Conservation (phyloP, 1,284 basidiomycete species). For the Rhizoctonia solani region DNA sequence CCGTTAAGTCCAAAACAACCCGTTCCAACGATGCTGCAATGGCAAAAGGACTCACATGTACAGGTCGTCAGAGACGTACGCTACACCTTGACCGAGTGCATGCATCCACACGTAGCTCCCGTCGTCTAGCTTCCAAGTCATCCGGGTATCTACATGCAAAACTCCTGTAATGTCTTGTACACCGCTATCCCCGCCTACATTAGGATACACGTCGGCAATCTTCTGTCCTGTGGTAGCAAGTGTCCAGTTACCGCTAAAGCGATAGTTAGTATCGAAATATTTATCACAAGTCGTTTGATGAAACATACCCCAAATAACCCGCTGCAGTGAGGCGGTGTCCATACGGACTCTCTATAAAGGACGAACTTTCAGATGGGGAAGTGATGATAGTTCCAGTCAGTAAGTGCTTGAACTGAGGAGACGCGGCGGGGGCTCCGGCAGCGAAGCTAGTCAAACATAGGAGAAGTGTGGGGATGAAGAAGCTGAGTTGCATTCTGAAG, state of each 20-base stretch:
- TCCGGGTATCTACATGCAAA: slow-evolving; percentile 34
- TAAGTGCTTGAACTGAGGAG: slow-evolving; percentile 31
- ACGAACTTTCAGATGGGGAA: slow-evolving; percentile 29
- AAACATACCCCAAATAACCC: slow-evolving; percentile 28
- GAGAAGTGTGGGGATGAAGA: background rate
- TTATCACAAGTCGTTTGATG: background rate
- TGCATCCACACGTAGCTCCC: slow-evolving; percentile 32
- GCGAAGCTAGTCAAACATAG: background rate
- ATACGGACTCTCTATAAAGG: slow-evolving; percentile 29
- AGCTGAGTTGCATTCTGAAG: slow-evolving; percentile 2
- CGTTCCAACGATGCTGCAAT: background rate
- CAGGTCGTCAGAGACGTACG: slow-evolving; percentile 25
- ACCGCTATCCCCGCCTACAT: slow-evolving; percentile 34
- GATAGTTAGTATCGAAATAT: too few species aligned
- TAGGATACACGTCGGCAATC: slow-evolving; percentile 33
- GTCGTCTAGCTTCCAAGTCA: slow-evolving; percentile 35
- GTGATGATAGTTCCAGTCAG: slow-evolving; percentile 35
- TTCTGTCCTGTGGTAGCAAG: background rate
- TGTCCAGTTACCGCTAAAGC: slow-evolving; percentile 28
- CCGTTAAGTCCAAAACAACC: background rate
- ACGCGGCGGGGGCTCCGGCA: background rate
- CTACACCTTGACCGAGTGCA: slow-evolving; percentile 31
- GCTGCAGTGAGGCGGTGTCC: slow-evolving; percentile 35
- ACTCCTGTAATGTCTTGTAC: slow-evolving; percentile 33
- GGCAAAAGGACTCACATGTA: slow-evolving; percentile 17